Percentiles rank a stretch among this genome's conserved stretches.
These are phyloP conservation scores for Clitoria ternatea DNA, from an alignment of 306 rosid species.

Conservation along the genomic window DNA sequence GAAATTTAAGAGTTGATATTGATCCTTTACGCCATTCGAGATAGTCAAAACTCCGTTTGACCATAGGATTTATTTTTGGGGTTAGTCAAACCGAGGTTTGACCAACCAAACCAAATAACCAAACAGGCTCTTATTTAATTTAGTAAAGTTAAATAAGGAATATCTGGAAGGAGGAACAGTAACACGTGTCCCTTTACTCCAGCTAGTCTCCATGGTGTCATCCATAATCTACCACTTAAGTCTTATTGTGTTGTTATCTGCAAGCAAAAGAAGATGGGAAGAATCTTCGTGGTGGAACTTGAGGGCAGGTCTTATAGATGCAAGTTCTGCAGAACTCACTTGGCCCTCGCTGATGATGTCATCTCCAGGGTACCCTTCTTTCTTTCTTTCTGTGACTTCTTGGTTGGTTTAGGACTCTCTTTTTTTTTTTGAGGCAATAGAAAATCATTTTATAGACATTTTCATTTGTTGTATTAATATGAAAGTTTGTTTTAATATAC, in stretches of 20 bases:
- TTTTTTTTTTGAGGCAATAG: background rate
- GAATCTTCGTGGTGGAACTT: slow-evolving; percentile 73
- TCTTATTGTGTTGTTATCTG: no score
- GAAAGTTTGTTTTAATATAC: background rate
- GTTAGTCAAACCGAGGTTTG: no score
- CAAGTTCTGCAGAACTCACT: slow-evolving; percentile 84
- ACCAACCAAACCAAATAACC: no score
- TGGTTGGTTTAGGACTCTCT: background rate
- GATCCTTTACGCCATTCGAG: no score
- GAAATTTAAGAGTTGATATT: no score
- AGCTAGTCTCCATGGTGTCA: background rate
- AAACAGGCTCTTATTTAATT: no score
- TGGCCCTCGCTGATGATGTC: slow-evolving; percentile 70
- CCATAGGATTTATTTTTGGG: no score
- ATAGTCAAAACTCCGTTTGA: no score
- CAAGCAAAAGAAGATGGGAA: slow-evolving; percentile 47
- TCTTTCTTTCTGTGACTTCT: background rate
- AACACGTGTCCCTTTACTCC: background rate
- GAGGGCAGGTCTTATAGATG: slow-evolving; percentile 89
- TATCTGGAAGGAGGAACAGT: background rate
- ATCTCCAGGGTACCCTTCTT: slow-evolving; percentile 57
- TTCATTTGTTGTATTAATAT: background rate
- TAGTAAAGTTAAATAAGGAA: background rate
- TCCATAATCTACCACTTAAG: no score
- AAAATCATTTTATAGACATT: background rate